Base-by-base conservation (phyloP, 1,284 basidiomycete species). In the Coniferiporia sulphurascens region DNA sequence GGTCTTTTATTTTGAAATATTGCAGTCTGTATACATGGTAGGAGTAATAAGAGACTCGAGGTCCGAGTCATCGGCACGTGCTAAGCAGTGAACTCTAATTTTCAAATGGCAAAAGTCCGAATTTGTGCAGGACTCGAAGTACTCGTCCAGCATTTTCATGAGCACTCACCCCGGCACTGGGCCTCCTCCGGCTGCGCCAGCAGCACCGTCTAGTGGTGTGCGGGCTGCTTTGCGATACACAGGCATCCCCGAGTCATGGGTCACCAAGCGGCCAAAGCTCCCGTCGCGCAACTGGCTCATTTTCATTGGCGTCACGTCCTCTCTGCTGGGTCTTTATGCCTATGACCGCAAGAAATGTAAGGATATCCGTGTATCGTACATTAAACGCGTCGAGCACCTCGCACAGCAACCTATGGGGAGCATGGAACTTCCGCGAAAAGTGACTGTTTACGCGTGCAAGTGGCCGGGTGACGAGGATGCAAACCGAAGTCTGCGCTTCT, bases 401-500 rank as follows among this genome's bases (percentile, higher is more conserved):
- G 81, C 89, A 2, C 83, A 91, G 62, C 81, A 86, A 63, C 81
- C 85, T 0, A 74, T 91, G 56, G 78, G 79, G 57, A 83, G 85
- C 32, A 73, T 86, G 65, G 93, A 87, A 32, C 76, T 81, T 61
- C 85, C 91, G 4, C 83, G 95, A 48, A 93, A 88, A 71, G 87
- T 98, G 59, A 86, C 81, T 1, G 93, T 98, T 19, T 94, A 93
- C 68, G 92, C 88, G 34, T 84, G 85, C 43, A 91, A 91, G 70
- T 96, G 94, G 84, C 94, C 95, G 1, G 95, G 92, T 51, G 97
- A 99, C 72, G 93, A 96, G 68, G 95, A 98, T 69, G 85, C 86
- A 65, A 87, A 95, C 70, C 85, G 91, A 63, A 84, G 86, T 56
- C 76, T 92, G 68, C 85, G 80, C 71, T 94, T 93, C 78, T 99